Conservation (phyloP, 1,284 basidiomycete species). For the Sparassis latifolia region DNA sequence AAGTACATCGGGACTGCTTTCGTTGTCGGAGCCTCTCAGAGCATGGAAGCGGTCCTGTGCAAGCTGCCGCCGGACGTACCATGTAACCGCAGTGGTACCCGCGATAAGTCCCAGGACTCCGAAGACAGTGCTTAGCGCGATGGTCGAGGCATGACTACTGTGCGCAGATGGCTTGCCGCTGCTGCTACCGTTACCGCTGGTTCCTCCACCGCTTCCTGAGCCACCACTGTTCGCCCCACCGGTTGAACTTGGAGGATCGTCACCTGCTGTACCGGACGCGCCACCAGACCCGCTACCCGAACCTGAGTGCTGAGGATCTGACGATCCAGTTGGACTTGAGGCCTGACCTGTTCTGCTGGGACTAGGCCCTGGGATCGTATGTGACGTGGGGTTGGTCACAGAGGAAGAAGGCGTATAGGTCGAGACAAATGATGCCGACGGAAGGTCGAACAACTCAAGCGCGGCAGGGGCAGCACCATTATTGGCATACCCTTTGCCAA, state of each 20-base stretch:
- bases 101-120: conserved; percentile 47
- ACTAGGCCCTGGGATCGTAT: conserved; percentile 32
- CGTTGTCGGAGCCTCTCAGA: conserved; percentile 33
- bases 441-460: conserved; percentile 48
- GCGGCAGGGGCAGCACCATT: conserved; percentile 43
- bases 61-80: conserved; percentile 33
- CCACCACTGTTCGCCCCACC: conserved; percentile 1
- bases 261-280: not conserved
- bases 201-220: conserved; percentile 12
- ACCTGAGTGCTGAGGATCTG: conserved; percentile 2
- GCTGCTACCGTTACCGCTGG: conserved; percentile 9
- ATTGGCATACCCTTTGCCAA: conserved; percentile 40
- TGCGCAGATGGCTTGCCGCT: conserved; percentile 13
- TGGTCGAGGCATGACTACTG: conserved; percentile 31
- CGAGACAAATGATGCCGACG: conserved; percentile 30
- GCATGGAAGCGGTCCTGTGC: conserved; percentile 36
- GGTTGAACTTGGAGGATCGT: conserved; percentile 1
- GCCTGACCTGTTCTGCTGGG: conserved; percentile 12
- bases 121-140: conserved; percentile 52
- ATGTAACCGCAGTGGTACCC: conserved; percentile 32
- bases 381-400: conserved; percentile 26
- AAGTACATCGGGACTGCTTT: conserved; percentile 24
- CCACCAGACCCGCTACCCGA: conserved; percentile 5
- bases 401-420: conserved; percentile 36
- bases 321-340: conserved; percentile 8